Base-by-base conservation (phyloP, 148 eudicot genomes). In the Rheum nobile region DNA sequence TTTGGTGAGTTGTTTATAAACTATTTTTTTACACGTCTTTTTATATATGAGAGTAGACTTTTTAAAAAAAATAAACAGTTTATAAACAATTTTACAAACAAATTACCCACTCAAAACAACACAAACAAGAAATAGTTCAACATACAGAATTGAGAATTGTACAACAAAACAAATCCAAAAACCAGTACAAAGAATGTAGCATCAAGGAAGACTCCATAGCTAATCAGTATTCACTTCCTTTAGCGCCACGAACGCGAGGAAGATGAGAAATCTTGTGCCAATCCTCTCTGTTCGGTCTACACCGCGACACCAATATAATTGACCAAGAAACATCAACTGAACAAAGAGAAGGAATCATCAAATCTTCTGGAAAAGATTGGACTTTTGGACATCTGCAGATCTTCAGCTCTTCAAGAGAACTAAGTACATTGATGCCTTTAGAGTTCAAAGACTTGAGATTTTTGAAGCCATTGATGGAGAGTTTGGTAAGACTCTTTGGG, bases 301-400 rank as follows among this genome's bases (percentile, higher is more conserved):
- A 65, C 16, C 41, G 31, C 22, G 17, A 17, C 70, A 31, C 70
- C 70, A 65, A 22, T 16, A 28, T 8, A 13, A 3, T 17, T 2
- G 70, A 65, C 39, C 70, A 19, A 65, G n/a, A 34, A 28, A 65
- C 6, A 13, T 32, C 70, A 21, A 65, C 70, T 0, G 38, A 65
- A 65, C 70, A 65, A 65, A 65, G 70, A 24, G 70, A 65, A 65
- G 70, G 70, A 16, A 17, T 41, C 70, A 65, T 32, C 22, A 34
- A 14, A 17, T 13, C 70, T 65, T 32, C 41, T 16, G 70, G 70
- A 32, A 65, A n/a, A 2, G 21, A 19, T 65, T 65, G 41, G 11
- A 65, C 39, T 65, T 65, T 65, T 22, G 70, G 70, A 34, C 70
- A 65, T 17, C 70, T 21, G 4, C 39, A 65, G 39, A 32, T 65